Base-by-base conservation (phyloP, 768 basidiomycete species). In the button mushroom (Agaricus bisporus) region DNA sequence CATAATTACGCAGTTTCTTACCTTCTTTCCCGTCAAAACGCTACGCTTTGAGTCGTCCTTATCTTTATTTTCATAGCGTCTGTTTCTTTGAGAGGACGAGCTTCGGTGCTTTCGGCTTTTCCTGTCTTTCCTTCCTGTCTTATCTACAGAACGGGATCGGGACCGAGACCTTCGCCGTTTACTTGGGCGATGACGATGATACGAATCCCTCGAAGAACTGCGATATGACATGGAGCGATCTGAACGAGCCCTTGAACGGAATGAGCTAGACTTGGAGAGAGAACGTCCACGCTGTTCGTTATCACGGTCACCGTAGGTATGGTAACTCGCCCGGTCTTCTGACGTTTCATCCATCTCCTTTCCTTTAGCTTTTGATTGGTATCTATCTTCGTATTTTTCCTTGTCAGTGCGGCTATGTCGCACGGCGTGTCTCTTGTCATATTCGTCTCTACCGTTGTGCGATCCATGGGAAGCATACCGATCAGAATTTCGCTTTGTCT, bases 21-120 rank as follows among this genome's bases (percentile, higher is more conserved):
- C 81, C 78, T 81, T 83, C 61, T 83, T 83, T 0, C 82, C 82
- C 3, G 82, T 85, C 56, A 84, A 58, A 26, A 81, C 68, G 58
- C 82, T 84, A 18, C 81, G 77, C 75, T 54, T 70, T 68, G 37
- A 71, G 70, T 66, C 73, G 26, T 69, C 67, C 54, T 66, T 69
- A 37, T 64, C 59, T 46, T 56, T 68, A 14, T 61, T 59, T 49
- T 60, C 73, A 32, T 64, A 11, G 4, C 32, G 32, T 32, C 32
- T 60, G 56, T 68, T 74, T 61, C 63, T 71, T 28, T 69, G 68
- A 54, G 59, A 22, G 22, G 22, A 69, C 2, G 58, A 15, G 65
- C 63, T 41, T 36, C 59, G 41, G 43, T 61, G 57, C 49, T 58
- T 54, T n/a, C 51, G 48, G 14, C 46, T 55, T 39, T 62, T 56